Conservation (phyloP, 208 protist species). For the Balamuthia mandrillaris region DNA sequence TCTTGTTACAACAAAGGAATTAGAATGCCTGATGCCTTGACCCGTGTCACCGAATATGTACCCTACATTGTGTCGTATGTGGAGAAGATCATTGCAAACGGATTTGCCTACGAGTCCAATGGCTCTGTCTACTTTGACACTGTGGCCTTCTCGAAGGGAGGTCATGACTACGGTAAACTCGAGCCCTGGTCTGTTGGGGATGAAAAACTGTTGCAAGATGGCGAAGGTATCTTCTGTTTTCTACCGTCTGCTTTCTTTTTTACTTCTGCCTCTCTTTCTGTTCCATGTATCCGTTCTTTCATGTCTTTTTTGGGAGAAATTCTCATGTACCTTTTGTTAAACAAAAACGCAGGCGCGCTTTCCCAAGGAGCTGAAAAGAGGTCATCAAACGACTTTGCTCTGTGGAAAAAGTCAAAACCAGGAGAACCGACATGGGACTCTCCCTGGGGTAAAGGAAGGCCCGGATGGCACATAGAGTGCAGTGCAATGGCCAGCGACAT, state of each 20-base stretch:
- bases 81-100: conserved; percentile 90
- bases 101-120: conserved; percentile 86
- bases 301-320: neutral
- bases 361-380: conserved; percentile 79
- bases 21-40: conserved; percentile 83
- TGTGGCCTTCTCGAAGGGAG: conserved; percentile 26
- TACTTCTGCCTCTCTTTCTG: neutral
- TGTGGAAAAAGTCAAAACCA: conserved; percentile 94
- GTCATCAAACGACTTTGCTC: conserved; percentile 89
- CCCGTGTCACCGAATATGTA: conserved; percentile 96
- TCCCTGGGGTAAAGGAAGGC: conserved; percentile 86
- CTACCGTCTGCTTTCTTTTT: neutral
- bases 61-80: conserved; percentile 84
- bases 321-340: too few relatives aligned
- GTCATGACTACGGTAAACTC: conserved; percentile 91
- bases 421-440: conserved; percentile 91
- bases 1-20: conserved; percentile 9
- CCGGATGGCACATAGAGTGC: conserved; percentile 99
- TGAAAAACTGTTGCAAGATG: conserved; percentile 74
- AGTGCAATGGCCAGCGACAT: conserved; percentile 92
- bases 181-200: conserved; percentile 69
- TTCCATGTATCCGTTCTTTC: neutral
- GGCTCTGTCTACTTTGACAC: conserved; percentile 95
- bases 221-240: conserved; percentile 72
- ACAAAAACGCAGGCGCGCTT: neutral